These are phyloP conservation scores for Neurospora sp. DNA, from an alignment of 2,329 filamentous ascomycete species.

Conservation along the genomic window DNA sequence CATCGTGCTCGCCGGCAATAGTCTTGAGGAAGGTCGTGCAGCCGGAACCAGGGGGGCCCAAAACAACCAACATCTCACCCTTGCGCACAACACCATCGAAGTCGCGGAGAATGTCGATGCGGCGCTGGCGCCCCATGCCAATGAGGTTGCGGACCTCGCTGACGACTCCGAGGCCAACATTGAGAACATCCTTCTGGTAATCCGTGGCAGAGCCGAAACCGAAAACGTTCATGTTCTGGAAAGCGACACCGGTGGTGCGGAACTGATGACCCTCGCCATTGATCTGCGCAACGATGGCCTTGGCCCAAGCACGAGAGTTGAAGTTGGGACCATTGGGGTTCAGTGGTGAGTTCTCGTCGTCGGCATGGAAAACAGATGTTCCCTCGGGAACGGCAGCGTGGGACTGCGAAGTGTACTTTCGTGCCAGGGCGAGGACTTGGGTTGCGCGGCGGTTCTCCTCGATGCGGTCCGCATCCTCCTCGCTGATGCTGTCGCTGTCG, in stretches of 20 bases:
- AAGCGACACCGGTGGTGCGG: slow-evolving; percentile 54
- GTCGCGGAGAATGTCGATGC: slow-evolving; percentile 57
- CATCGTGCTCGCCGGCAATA: slow-evolving; percentile 72
- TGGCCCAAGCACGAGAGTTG: slow-evolving; percentile 47
- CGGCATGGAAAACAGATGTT: slow-evolving; percentile 38
- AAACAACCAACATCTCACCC: slow-evolving; percentile 67
- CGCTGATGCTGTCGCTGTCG: slow-evolving; percentile 22
- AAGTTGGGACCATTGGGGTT: slow-evolving; percentile 41
- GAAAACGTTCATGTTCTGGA: slow-evolving; percentile 58
- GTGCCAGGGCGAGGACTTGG: slow-evolving; percentile 45
- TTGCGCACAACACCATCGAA: slow-evolving; percentile 59
- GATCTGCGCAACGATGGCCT: slow-evolving; percentile 43
- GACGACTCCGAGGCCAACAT: slow-evolving; percentile 44
- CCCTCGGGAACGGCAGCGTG: slow-evolving; percentile 22
- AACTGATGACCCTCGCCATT: slow-evolving; percentile 43
- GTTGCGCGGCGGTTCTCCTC: slow-evolving; percentile 42
- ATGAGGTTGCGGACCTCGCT: slow-evolving; percentile 38
- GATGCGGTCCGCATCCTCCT: slow-evolving; percentile 28
- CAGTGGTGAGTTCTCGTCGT: slow-evolving; percentile 32
- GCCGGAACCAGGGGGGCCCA: slow-evolving; percentile 62
- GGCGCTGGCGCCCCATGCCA: slow-evolving; percentile 37
- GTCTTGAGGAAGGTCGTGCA: slow-evolving; percentile 83
- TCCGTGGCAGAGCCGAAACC: slow-evolving; percentile 59
- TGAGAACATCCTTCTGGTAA: slow-evolving; percentile 58
- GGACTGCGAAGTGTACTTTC: slow-evolving; percentile 42